phyloP scores from a whole-genome alignment of 2,329 filamentous ascomycete species.

The Colletotrichum destructivum region DNA sequence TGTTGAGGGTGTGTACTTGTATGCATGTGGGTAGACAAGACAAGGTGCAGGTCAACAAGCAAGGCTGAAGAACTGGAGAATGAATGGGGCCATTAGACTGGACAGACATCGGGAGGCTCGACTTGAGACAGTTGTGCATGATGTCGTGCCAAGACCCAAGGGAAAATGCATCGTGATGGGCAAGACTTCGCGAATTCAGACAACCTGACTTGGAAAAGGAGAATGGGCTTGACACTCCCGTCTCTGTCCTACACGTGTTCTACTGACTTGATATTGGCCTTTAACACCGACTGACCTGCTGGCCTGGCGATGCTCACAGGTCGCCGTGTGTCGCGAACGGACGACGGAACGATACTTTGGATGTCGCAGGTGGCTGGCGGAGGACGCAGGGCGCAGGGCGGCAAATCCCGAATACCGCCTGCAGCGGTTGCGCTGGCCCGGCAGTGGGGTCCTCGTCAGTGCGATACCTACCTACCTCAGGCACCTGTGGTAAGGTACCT shows the following conservation, averaged over 20 bases:
- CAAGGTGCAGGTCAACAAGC: background rate
- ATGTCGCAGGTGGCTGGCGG: conserved; percentile 21
- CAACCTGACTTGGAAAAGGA: too few species aligned
- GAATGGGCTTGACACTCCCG: background rate
- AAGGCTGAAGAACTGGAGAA: conserved; percentile 3
- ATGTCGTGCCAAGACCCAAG: background rate
- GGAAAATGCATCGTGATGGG: background rate
- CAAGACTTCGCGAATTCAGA: too few species aligned
- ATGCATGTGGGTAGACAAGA: conserved; percentile 2
- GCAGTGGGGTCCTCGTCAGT: background rate
- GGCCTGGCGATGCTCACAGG: background rate
- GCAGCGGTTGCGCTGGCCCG: background rate
- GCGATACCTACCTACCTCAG: too few species aligned
- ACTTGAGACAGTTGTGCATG: conserved; percentile 12
- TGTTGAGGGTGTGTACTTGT: background rate
- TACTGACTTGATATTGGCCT: too few species aligned
- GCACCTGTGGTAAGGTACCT: too few species aligned
- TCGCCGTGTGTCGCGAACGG: conserved; percentile 25
- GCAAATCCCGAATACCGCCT: conserved; percentile 16
- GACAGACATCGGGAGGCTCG: background rate
- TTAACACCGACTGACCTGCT: too few species aligned
- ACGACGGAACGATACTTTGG: conserved; percentile 33
- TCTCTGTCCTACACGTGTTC: too few species aligned
- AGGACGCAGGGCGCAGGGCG: background rate
- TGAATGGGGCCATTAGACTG: background rate